Base-by-base conservation (phyloP, 1,284 basidiomycete species). In the Austroboletus niveus region DNA sequence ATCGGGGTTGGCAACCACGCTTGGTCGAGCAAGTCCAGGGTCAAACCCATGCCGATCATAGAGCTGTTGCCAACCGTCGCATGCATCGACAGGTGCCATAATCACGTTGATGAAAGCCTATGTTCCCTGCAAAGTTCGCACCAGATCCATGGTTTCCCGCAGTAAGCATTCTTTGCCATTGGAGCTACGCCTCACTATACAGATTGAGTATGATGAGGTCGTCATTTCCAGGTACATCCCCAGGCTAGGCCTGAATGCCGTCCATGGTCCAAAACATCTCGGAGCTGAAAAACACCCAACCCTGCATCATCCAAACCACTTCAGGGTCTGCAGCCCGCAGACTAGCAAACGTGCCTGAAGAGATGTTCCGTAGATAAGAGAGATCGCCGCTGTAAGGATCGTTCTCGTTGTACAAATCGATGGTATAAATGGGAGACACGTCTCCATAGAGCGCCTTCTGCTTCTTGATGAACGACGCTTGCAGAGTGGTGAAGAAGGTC, bases 381-480 rank as follows among this genome's bases (percentile, higher is more conserved):
- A 58, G 38, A 50, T 73, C 63, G n/a, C 64, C 60, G 52, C 65
- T 72, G 51, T 65, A 68, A 0, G 75, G 75, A 38, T 67, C 53
- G 53, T 72, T 73, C 62, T 77, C 75, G 61, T 74, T 77, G 64
- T 75, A 76, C 52, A 75, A 73, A 56, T 77, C 75, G 34, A 77
- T 67, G 22, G 73, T 72, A 57, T 77, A 77, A 53, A 75, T 65
- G 51, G 74, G 71, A 9, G 73, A 69, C 35, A 73, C 60, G 42
- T 69, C 66, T 20, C 75, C 75, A 51, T 74, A 76, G 0, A 70
- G 70, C 12, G 63, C 63, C 11, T 58, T 52, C 58, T 76, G 75
- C 57, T 76, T 76, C 27, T 64, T 45, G 45, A 77, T 70, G 63
- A 77, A 75, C 9, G 68, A 69, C 34, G 61, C 65, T 57, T 76